Base-by-base conservation (phyloP, 192 early-diverging fungal genomes). In the Lobosporangium transversale region DNA sequence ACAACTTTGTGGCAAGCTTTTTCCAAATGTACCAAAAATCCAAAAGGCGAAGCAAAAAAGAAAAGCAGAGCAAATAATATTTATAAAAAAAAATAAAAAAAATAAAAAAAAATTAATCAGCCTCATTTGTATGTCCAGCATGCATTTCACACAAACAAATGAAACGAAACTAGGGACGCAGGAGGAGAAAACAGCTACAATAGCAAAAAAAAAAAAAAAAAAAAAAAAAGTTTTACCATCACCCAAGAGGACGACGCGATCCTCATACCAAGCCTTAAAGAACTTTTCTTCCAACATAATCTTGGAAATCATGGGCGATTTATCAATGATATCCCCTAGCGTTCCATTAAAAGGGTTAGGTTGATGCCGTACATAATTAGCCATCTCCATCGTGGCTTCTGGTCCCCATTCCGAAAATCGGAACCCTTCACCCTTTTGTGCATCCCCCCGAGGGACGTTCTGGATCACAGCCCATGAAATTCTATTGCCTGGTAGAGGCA, bases 261-360 rank as follows among this genome's bases (percentile, higher is more conserved):
- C 73, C 27, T 67, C 50, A 27, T 67, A 66, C 73, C 73, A 76
- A 11, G 30, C 24, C 27, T 76, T 65, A 58, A 76, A 76, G 27
- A 53, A 76, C 59, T 76, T 76, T 45, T 76, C 73, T 29, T 76
- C 73, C 4, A 76, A 44, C 73, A 66, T 60, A 32, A 76, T 76
- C 29, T 76, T 76, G 9, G 73, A 76, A 1, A 76, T 62, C 36
- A 37, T 67, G 0, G 64, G 64, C 0, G 73, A 61, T 23, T 37
- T 24, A 48, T 76, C 73, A 30, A 76, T 76, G 2, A 76, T 52
- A 35, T 76, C 73, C 6, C 73, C 73, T 2, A 76, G 32, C 0
- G 52, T 59, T 4, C 64, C 58, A 4, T 67, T 60, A 49, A 67
- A 67, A 11, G 63, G 63, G n/a, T 57, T 66, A 0, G 51, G 59